phyloP scores from a whole-genome alignment of 208 protist species.

The Trypanosoma platydactyli region DNA sequence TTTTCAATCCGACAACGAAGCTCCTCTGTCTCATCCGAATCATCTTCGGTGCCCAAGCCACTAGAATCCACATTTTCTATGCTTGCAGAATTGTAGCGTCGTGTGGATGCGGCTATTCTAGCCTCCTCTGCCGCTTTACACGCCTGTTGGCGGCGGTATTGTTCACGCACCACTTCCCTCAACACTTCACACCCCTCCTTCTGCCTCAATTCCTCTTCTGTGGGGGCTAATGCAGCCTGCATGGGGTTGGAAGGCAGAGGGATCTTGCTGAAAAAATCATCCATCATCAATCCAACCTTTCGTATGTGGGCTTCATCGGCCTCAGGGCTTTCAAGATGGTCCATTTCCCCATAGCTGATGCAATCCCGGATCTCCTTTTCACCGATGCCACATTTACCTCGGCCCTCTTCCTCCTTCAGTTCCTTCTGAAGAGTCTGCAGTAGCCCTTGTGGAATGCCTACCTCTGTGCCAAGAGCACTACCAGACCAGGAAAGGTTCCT shows the following conservation, averaged over 20 bases:
- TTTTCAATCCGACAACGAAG: constrained; percentile 45
- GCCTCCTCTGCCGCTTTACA: constrained; percentile 65
- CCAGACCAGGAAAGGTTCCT: constrained; percentile 11
- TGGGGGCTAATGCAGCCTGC: constrained; percentile 65
- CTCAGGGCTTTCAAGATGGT: constrained; percentile 87
- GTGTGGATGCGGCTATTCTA: constrained; percentile 62
- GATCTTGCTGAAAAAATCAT: constrained; percentile 73
- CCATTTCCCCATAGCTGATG: constrained; percentile 53
- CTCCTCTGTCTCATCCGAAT: constrained; percentile 15
- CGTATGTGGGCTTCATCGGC: constrained; percentile 57
- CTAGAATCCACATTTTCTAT: not conserved
- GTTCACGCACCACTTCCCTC: constrained; percentile 77
- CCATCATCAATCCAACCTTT: constrained; percentile 44
- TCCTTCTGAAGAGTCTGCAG: constrained; percentile 62
- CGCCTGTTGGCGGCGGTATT: constrained; percentile 61
- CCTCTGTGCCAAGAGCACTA: constrained; percentile 53
- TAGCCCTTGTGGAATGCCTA: constrained; percentile 32
- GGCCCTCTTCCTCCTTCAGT: constrained; percentile 52
- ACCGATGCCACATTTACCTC: constrained; percentile 39
- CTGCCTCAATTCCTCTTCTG: constrained; percentile 71
- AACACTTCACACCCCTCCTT: constrained; percentile 63
- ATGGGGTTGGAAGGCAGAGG: constrained; percentile 81
- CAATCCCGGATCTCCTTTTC: constrained; percentile 58
- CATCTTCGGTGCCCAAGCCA: not conserved
- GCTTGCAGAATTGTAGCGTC: constrained; percentile 13